Percentiles rank a stretch among this genome's conserved stretches.
Evolutionary conservation across 345 rosid species (phyloP).

Genomic region (Zanthoxylum bungeanum): DNA sequence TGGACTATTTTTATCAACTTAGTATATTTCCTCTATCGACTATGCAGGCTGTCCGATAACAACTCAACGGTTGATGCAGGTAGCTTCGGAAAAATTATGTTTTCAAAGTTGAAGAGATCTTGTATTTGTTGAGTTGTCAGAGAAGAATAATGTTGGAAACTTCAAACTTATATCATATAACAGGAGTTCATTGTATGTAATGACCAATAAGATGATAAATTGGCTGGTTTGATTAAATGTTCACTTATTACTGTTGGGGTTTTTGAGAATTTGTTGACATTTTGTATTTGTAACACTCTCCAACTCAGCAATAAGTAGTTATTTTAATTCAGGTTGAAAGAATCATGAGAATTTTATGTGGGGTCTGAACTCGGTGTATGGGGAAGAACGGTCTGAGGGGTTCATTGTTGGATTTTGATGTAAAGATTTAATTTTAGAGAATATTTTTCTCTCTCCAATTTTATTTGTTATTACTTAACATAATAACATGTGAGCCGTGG

Average conservation of each 20-base stretch:
- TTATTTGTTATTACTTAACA: background rate
- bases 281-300: background rate
- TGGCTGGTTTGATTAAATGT: background rate
- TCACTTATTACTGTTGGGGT: background rate
- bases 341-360: too few relatives aligned
- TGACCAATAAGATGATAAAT: background rate
- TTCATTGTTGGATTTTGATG: too few relatives aligned
- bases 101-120: background rate
- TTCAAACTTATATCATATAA: too few relatives aligned
- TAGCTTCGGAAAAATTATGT: background rate
- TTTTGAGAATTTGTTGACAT: background rate
- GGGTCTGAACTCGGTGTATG: too few relatives aligned
- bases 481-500: too few relatives aligned
- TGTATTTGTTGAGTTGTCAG: too few relatives aligned
- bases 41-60: background rate
- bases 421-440: too few relatives aligned
- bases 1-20: background rate
- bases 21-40: background rate
- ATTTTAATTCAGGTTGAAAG: background rate
- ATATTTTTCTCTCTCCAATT: too few relatives aligned
- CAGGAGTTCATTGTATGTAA: background rate
- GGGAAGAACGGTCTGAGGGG: too few relatives aligned
- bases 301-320: background rate
- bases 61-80: background rate
- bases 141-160: too few relatives aligned